Evolutionary conservation across 23 red algal species (phyloP).

Genomic region (Gracilaria domingensis): DNA sequence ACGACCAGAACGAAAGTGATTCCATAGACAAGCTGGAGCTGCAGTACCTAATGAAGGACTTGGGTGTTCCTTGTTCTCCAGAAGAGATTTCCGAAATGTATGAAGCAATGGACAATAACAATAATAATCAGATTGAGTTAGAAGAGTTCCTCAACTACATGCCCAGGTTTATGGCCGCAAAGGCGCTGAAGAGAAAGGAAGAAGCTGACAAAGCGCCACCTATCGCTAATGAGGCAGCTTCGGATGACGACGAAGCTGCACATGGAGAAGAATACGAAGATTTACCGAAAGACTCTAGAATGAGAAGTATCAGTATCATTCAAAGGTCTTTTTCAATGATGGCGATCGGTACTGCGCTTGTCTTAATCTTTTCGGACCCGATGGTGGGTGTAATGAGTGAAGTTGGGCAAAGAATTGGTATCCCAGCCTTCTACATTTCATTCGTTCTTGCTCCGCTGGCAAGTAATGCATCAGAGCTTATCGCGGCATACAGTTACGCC

Average conservation of each 20-base stretch:
- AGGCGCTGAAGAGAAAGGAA: not conserved
- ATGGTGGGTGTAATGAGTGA: slow-evolving; percentile 76
- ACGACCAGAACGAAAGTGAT: slow-evolving; percentile 51
- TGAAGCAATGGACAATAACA: slow-evolving; percentile 60
- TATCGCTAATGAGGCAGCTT: slow-evolving; percentile 1
- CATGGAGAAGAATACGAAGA: slow-evolving; percentile 77
- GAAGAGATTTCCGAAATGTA: slow-evolving; percentile 56
- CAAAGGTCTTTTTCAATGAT: slow-evolving; percentile 65
- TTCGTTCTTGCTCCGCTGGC: slow-evolving; percentile 81
- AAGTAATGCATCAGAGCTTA: slow-evolving; percentile 79
- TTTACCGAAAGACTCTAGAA: slow-evolving; percentile 60
- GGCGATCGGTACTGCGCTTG: slow-evolving; percentile 66
- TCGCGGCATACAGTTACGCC: slow-evolving; percentile 72
- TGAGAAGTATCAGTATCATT: slow-evolving; percentile 53
- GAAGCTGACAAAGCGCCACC: not conserved
- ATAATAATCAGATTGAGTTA: slow-evolving; percentile 42
- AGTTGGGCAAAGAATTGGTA: slow-evolving; percentile 68
- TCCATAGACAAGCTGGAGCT: slow-evolving; percentile 62
- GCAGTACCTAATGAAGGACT: slow-evolving; percentile 66
- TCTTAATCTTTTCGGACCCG: slow-evolving; percentile 81
- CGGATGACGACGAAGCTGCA: too few relatives aligned
- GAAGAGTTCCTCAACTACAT: slow-evolving; percentile 72
- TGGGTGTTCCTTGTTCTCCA: slow-evolving; percentile 56
- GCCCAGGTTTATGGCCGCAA: slow-evolving; percentile 58
- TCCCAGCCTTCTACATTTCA: slow-evolving; percentile 75